These are phyloP conservation scores for Yamadazyma oceani DNA, from an alignment of 1,139 yeast genomes.

Conservation along the genomic window DNA sequence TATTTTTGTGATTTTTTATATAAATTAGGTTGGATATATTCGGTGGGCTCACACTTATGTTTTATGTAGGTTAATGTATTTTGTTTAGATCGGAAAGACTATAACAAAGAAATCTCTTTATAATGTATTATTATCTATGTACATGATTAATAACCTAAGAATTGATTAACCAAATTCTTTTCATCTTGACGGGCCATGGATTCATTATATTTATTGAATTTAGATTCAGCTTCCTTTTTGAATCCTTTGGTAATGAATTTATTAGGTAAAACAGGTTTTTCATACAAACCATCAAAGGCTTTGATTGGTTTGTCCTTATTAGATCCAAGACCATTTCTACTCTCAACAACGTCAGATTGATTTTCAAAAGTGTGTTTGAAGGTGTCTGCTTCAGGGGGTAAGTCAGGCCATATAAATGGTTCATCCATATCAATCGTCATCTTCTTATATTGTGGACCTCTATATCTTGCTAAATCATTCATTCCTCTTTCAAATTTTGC, in stretches of 20 bases:
- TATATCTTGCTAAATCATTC: slow-evolving; percentile 66
- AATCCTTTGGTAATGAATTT: slow-evolving; percentile 63
- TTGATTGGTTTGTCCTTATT: slow-evolving; percentile 66
- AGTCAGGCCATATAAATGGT: slow-evolving; percentile 92
- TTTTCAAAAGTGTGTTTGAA: slow-evolving; percentile 24
- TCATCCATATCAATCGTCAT: slow-evolving; percentile 94
- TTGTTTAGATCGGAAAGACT: no score
- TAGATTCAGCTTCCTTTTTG: slow-evolving; percentile 42
- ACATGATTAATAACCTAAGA: slow-evolving; percentile 19
- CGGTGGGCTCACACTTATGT: not conserved
- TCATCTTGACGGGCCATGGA: slow-evolving; percentile 28
- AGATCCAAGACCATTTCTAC: slow-evolving; percentile 53
- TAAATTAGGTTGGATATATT: not conserved
- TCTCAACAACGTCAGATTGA: slow-evolving; percentile 28
- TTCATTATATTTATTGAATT: slow-evolving; percentile 29
- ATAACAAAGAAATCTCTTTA: no score
- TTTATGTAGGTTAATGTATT: not conserved
- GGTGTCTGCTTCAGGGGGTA: slow-evolving; percentile 33
- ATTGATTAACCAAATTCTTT: slow-evolving; percentile 30
- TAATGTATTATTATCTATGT: slow-evolving; percentile 7
- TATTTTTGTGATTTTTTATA: slow-evolving; percentile 1
- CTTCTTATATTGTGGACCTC: slow-evolving; percentile 82
- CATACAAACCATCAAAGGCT: slow-evolving; percentile 77
- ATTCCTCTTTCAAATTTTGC: slow-evolving; percentile 64
- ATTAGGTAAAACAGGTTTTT: slow-evolving; percentile 68